Base-by-base conservation (phyloP, 2,329 filamentous ascomycete genomes). In the Bretziella fagacearum region DNA sequence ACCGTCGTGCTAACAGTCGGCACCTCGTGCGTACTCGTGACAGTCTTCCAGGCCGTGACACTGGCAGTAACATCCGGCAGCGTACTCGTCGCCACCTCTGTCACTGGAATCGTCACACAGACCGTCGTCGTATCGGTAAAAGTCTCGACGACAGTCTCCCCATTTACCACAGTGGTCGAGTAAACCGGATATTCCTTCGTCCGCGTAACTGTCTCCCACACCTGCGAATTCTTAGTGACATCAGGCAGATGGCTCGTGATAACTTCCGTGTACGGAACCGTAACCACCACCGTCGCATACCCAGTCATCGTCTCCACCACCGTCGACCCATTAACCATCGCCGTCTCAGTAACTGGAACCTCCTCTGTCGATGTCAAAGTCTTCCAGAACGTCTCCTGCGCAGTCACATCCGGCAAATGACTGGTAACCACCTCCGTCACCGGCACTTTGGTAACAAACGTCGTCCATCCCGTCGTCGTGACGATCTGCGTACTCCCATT, bases 351-450 rank as follows among this genome's bases (percentile, higher is more conserved):
- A 4, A 44, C 30, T 4, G 29, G 44, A 2, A 47, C 11, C 18
- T 29, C 11, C 22, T 47, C 20, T 17, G 44, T 50, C 29, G 32
- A 22, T 4, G 37, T 44, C 4, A 50, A 10, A 3, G 48, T 50
- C 6, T 43, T 22, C 29, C 23, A 46, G 30, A 22, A 18, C 6
- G 44, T 44, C 17, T 36, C 39, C 6, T n/a, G n/a, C 11, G 46
- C 22, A 15, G 47, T 46, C 11, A 46, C 20, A 30, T 46, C 43
- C 3, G 47, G 47, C 17, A 13, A 26, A 1, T 45, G 54, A 54
- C 55, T 52, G 7, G 49, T 58, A 11, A 54, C 51, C 13, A 52
- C 58, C 44, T 55, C 52, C 2, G 52, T 60, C 3, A 50, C 55
- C 6, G 53, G 42, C 11, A 51, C 53, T 27, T 35, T 18, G 15